Percentiles rank a stretch among this genome's conserved stretches.
These are phyloP conservation scores for Thielaviopsis punctulata DNA, from an alignment of 2,329 filamentous ascomycete species.

Conservation along the genomic window DNA sequence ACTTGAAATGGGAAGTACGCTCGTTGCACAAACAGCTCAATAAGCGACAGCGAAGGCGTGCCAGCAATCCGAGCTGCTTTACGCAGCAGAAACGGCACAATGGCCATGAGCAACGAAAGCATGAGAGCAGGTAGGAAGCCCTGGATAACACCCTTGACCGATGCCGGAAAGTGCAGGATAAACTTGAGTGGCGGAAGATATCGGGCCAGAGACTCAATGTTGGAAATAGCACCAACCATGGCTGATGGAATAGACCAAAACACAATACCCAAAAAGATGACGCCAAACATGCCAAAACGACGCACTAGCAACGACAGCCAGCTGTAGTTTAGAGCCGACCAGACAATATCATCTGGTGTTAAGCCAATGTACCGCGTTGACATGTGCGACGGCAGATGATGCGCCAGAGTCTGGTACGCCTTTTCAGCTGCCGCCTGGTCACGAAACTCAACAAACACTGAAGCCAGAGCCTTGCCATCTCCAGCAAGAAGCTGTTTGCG, in stretches of 20 bases:
- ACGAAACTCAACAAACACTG: constrained; percentile 87
- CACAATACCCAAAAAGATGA: constrained; percentile 57
- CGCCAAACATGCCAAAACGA: constrained; percentile 42
- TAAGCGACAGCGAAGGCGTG: constrained; percentile 48
- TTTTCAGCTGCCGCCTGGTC: constrained; percentile 68
- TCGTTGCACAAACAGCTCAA: constrained; percentile 64
- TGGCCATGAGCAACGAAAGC: constrained; percentile 64
- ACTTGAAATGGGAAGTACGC: constrained; percentile 70
- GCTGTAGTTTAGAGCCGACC: constrained; percentile 52
- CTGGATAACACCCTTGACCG: constrained; percentile 62
- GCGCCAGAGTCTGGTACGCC: constrained; percentile 66
- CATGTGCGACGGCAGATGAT: constrained; percentile 71
- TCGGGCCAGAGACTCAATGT: constrained; percentile 53
- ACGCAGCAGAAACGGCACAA: constrained; percentile 62
- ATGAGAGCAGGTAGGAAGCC: constrained; percentile 67
- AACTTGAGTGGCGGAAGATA: constrained; percentile 53
- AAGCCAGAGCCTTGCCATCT: constrained; percentile 44
- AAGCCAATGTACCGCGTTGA: constrained; percentile 70
- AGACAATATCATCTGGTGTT: constrained; percentile 66
- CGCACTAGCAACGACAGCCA: constrained; percentile 66
- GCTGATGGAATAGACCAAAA: constrained; percentile 72
- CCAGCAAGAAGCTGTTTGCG: constrained; percentile 47
- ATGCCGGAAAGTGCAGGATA: constrained; percentile 49
- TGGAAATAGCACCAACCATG: constrained; percentile 69
- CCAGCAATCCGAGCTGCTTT: constrained; percentile 57